These are phyloP conservation scores for Trypanosoma mega DNA, from an alignment of 208 protist genomes.

Conservation along the genomic window DNA sequence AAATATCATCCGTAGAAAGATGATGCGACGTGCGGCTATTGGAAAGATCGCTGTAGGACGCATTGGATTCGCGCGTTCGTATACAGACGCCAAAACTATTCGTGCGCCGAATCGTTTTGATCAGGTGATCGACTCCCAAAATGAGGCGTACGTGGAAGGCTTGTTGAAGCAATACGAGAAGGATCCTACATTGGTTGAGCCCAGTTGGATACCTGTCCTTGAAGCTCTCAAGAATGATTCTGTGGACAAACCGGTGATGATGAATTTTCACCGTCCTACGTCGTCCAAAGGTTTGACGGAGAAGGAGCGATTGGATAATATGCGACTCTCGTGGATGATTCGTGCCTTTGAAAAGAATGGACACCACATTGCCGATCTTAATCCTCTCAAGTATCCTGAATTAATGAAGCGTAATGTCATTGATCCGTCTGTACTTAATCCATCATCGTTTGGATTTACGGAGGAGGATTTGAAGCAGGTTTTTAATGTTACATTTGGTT, in stretches of 20 bases:
- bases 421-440: slow-evolving; percentile 43
- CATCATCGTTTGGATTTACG: slow-evolving; percentile 79
- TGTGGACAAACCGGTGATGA: slow-evolving; percentile 58
- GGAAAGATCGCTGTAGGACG: background rate
- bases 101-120: slow-evolving; percentile 77
- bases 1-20: slow-evolving; percentile 26
- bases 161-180: slow-evolving; percentile 76
- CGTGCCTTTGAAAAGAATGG: slow-evolving; percentile 84
- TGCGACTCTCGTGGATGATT: slow-evolving; percentile 91
- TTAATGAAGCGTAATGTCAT: slow-evolving; percentile 20
- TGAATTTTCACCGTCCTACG: slow-evolving; percentile 73
- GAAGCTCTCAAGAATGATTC: slow-evolving; percentile 54
- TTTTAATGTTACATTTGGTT: slow-evolving; percentile 82
- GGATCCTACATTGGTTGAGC: slow-evolving; percentile 67
- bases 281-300: slow-evolving; percentile 59
- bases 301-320: slow-evolving; percentile 83
- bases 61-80: slow-evolving; percentile 28
- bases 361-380: slow-evolving; percentile 75
- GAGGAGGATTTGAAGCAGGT: slow-evolving; percentile 66
- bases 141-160: slow-evolving; percentile 77
- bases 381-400: slow-evolving; percentile 57
- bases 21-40: slow-evolving; percentile 72
- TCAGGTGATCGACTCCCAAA: slow-evolving; percentile 65
- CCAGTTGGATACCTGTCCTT: slow-evolving; percentile 81
- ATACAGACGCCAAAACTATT: slow-evolving; percentile 80